phyloP scores from a whole-genome alignment of 2,329 filamentous ascomycete species.

The Ophiostoma sp. region DNA sequence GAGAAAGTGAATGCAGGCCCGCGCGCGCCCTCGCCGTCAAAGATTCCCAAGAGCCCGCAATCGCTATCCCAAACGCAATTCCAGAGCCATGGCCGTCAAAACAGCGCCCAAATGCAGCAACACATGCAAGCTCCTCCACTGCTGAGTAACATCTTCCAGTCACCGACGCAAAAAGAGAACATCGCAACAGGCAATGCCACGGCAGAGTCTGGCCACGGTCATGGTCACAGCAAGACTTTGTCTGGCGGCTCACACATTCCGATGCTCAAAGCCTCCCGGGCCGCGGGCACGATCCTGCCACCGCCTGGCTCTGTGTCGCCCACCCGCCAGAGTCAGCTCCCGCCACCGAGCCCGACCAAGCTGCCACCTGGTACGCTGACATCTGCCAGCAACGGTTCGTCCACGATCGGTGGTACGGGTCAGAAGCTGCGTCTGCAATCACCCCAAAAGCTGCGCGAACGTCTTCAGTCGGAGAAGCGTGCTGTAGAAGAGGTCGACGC shows the following conservation, averaged over 20 bases:
- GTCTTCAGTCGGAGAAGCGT: slow-evolving; percentile 78
- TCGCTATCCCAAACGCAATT: slow-evolving; percentile 35
- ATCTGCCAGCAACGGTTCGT: neutral
- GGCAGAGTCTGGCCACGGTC: slow-evolving; percentile 21
- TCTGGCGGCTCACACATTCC: slow-evolving; percentile 52
- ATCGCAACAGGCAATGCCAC: slow-evolving; percentile 23
- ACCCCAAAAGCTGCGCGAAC: slow-evolving; percentile 76
- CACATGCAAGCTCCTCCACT: slow-evolving; percentile 43
- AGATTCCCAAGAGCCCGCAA: slow-evolving; percentile 54
- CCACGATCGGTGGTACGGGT: slow-evolving; percentile 33
- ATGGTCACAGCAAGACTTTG: slow-evolving; percentile 50
- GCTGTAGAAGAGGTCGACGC: slow-evolving; percentile 69
- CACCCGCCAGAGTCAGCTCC: slow-evolving; percentile 30
- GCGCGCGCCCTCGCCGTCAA: slow-evolving; percentile 47
- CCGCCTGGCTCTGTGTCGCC: slow-evolving; percentile 32
- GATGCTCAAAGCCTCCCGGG: slow-evolving; percentile 48
- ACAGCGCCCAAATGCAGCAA: slow-evolving; percentile 19
- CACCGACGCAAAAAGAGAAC: slow-evolving; percentile 49
- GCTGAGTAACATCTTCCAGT: neutral
- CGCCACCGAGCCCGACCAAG: slow-evolving; percentile 44
- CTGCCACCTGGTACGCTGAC: slow-evolving; percentile 33
- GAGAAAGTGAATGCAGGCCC: slow-evolving; percentile 59
- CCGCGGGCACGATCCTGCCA: slow-evolving; percentile 25
- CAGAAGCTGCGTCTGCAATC: slow-evolving; percentile 67
- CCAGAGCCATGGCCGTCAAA: neutral